These are phyloP conservation scores for Nemania sp. DNA, from an alignment of 2,329 filamentous ascomycete genomes.

Conservation along the genomic window DNA sequence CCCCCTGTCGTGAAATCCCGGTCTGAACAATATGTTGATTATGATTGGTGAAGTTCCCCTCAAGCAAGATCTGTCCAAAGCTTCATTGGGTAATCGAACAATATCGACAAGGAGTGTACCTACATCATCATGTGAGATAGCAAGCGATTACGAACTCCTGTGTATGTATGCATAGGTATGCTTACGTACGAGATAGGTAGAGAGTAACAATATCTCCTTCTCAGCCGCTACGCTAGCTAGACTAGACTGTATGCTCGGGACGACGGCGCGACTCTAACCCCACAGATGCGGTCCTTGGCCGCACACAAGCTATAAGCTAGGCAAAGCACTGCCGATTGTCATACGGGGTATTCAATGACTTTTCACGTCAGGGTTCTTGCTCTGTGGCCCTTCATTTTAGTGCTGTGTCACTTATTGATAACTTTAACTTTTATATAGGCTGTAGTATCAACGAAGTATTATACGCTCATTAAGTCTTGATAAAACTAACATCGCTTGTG, in stretches of 20 bases:
- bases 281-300: slow-evolving; percentile 4
- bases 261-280: neutral
- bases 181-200: no score
- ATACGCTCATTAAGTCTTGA: neutral
- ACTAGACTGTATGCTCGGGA: neutral
- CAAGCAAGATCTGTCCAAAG: slow-evolving; percentile 8
- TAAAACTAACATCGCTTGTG: neutral
- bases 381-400: neutral
- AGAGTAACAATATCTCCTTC: no score
- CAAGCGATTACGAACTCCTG: no score
- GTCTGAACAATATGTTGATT: neutral
- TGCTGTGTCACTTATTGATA: neutral
- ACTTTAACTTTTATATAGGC: neutral
- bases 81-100: neutral
- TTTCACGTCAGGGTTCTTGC: neutral
- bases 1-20: slow-evolving; percentile 5
- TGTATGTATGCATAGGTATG: no score
- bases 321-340: neutral
- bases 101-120: neutral
- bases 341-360: no score
- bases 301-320: neutral
- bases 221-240: no score
- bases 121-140: no score
- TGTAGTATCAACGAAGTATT: neutral
- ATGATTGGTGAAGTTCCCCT: slow-evolving; percentile 7